Evolutionary conservation across 441 rosid species (phyloP), one percentile per base, ranked within the genome.

Genomic region (Populus hybrid): DNA sequence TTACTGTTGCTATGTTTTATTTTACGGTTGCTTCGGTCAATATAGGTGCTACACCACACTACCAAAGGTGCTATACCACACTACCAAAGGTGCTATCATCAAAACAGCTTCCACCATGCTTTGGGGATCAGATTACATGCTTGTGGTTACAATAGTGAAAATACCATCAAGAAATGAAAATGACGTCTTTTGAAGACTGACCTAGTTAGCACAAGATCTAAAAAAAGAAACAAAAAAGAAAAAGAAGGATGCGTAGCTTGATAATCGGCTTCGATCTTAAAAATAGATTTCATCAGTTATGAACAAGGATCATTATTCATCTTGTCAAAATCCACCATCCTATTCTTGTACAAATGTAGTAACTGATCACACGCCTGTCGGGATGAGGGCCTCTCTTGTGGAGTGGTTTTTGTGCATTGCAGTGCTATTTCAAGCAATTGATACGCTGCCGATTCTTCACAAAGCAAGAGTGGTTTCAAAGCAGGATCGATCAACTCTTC

Each of bases 341-440:
- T 86, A 70, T 83, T 86, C 79, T 86, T 89, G 80, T 85, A 80
- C 77, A 91, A 81, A 81, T 85, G 88, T 14, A 84, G 80, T 73
- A 95, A 93, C 7, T 70, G 87, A 72, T 90, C 90, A 76, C 90
- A 81, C 3, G 91, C 96, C 77, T 89, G 92, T 72, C 98, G 87
- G 24, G 95, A 86, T 1, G 93, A 79, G 12, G 91, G 95, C 84
- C 99, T 86, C 78, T 92, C 97, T 14, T 88, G 92, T 10, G 97
- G 95, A 40, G 79, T 70, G 38, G 89, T 87, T 72, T 83, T 88
- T 1, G 98, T 95, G 86, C 99, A 92, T 69, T 86, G 90, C 76
- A 92, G 57, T 57, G 96, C 97, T 64, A 95, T 86, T 79, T 95
- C 91, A 40, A 93, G 94, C 82, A 92, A 85, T 75, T 89, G 96